Conservation (phyloP, 768 basidiomycete genomes). For the Sarcodon aspratus region DNA sequence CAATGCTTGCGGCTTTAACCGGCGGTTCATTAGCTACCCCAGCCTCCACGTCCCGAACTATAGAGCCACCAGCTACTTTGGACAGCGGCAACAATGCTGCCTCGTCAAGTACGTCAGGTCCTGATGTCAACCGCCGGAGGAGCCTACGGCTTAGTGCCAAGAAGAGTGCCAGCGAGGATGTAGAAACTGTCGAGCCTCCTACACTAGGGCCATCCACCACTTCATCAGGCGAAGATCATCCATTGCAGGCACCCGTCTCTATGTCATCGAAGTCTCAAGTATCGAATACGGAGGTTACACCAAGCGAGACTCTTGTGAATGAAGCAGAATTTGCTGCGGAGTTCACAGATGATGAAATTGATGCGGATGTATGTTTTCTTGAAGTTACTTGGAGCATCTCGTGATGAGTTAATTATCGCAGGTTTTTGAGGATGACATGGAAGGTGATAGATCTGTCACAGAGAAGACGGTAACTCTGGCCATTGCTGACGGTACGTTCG, state of each 20-base stretch:
- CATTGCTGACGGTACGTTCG: conserved; percentile 49
- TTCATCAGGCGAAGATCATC: conserved; percentile 5
- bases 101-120: conserved; percentile 16
- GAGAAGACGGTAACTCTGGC: conserved; percentile 86
- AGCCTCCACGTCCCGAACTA: conserved; percentile 27
- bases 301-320: conserved; percentile 45
- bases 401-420: conserved; percentile 11
- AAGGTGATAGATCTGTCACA: conserved; percentile 52
- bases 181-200: conserved; percentile 6
- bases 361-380: conserved; percentile 45
- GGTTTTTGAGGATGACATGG: conserved; percentile 83
- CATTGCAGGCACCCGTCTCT: conserved; percentile 1
- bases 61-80: conserved; percentile 15
- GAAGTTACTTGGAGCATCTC: neutral
- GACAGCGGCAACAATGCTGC: conserved; percentile 4
- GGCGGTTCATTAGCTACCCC: conserved; percentile 64
- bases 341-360: conserved; percentile 78
- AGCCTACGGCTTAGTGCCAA: conserved; percentile 79
- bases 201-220: neutral
- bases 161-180: conserved; percentile 17
- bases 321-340: conserved; percentile 61
- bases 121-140: conserved; percentile 46
- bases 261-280: conserved; percentile 15
- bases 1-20: conserved; percentile 78
- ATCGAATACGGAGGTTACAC: conserved; percentile 27